These are phyloP conservation scores for Ceratocystis diversiconidia DNA, from an alignment of 2,329 filamentous ascomycete species.

Conservation along the genomic window DNA sequence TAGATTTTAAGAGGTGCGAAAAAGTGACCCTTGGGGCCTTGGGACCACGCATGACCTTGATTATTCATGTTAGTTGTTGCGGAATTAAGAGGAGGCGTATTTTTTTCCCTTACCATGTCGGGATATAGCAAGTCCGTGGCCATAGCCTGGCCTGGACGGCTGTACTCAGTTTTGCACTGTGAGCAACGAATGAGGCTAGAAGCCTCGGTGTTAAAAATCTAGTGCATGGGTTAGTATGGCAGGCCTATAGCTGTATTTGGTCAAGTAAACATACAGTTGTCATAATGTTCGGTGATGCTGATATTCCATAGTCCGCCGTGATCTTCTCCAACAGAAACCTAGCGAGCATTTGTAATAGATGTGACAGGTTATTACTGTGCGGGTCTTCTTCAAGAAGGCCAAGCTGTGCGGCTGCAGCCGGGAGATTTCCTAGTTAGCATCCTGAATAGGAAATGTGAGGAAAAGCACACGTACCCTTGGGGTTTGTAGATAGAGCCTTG, in stretches of 20 bases:
- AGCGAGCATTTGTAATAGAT: slow-evolving; percentile 66
- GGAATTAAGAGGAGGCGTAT: not conserved
- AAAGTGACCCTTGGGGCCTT: slow-evolving; percentile 52
- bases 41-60: slow-evolving; percentile 28
- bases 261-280: slow-evolving; percentile 41
- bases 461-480: slow-evolving; percentile 43
- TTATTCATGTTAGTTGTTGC: not conserved
- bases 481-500: slow-evolving; percentile 72
- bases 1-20: slow-evolving; percentile 81
- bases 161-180: slow-evolving; percentile 76
- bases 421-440: not conserved
- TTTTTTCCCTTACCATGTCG: slow-evolving; percentile 12
- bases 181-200: slow-evolving; percentile 67
- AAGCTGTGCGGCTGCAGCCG: slow-evolving; percentile 38
- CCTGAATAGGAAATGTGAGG: not conserved
- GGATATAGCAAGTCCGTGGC: slow-evolving; percentile 82
- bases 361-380: slow-evolving; percentile 51
- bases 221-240: not conserved
- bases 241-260: not conserved
- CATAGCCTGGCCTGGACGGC: slow-evolving; percentile 61
- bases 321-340: slow-evolving; percentile 77
- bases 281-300: slow-evolving; percentile 48
- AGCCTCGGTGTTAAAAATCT: slow-evolving; percentile 54
- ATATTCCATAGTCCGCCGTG: slow-evolving; percentile 53
- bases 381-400: slow-evolving; percentile 76